Percentiles rank a stretch among this genome's conserved stretches.
These are phyloP conservation scores for Tetrapisispora iriomotensis DNA, from an alignment of 805 yeast species.

Conservation along the genomic window DNA sequence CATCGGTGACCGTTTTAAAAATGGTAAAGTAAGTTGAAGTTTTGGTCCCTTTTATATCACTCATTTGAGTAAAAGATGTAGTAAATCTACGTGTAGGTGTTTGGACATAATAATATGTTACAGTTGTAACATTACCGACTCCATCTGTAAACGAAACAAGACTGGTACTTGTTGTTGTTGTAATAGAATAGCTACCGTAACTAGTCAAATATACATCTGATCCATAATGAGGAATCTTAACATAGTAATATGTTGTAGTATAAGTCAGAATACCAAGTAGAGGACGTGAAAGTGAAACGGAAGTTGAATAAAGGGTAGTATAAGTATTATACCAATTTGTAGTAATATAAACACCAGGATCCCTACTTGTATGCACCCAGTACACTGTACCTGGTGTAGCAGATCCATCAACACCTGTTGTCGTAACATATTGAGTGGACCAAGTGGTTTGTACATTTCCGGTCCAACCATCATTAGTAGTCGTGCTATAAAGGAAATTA, in stretches of 20 bases:
- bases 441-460: not conserved
- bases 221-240: not conserved
- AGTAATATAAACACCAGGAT: not conserved
- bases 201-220: not conserved
- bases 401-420: not conserved
- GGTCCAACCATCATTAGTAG: not conserved
- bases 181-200: not conserved
- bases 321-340: conserved; percentile 2
- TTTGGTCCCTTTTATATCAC: not conserved
- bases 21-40: not conserved
- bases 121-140: conserved; percentile 8
- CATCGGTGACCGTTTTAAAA: not conserved
- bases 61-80: not conserved
- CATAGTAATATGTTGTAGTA: conserved; percentile 1
- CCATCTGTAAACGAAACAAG: conserved; percentile 1
- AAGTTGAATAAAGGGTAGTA: conserved; percentile 1
- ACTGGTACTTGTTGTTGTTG: not conserved
- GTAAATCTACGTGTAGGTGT: not conserved
- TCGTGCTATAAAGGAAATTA: not conserved
- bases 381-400: not conserved
- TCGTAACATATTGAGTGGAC: not conserved
- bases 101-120: not conserved
- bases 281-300: not conserved
- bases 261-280: not conserved
- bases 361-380: not conserved